Evolutionary conservation across 2,329 filamentous ascomycete species (phyloP).

Genomic region (Myrmaecium sp.): DNA sequence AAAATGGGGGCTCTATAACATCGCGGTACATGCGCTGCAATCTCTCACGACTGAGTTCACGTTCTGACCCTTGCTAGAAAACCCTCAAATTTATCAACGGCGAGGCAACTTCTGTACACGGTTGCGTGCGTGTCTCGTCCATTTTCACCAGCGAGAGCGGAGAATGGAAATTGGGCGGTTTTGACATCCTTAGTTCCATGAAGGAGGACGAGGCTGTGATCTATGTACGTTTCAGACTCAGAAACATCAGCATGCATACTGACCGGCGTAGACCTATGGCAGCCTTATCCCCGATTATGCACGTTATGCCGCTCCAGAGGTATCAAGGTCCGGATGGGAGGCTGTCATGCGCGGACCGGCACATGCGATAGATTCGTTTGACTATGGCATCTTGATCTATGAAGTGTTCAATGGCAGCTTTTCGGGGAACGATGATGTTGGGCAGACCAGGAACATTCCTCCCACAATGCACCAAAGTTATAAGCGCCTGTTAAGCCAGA

Average conservation of each 20-base stretch:
- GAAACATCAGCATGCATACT: conserved; percentile 5
- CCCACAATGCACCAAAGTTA: conserved; percentile 82
- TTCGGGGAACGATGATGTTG: conserved; percentile 57
- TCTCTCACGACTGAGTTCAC: conserved; percentile 4
- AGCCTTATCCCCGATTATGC: conserved; percentile 72
- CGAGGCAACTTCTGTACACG: conserved; percentile 83
- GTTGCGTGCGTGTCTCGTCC: conserved; percentile 67
- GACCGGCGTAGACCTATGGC: conserved; percentile 51
- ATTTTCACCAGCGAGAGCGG: conserved; percentile 91
- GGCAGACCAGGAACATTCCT: conserved; percentile 73
- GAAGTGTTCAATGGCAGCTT: conserved; percentile 88
- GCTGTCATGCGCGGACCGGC: conserved; percentile 68
- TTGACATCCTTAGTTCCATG: conserved; percentile 84
- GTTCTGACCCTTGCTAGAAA: conserved; percentile 33
- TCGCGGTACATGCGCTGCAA: conserved; percentile 43
- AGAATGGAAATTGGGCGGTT: conserved; percentile 92
- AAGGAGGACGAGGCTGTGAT: conserved; percentile 92
- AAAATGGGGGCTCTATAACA: conserved; percentile 84
- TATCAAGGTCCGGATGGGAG: conserved; percentile 81
- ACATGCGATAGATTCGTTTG: conserved; percentile 72
- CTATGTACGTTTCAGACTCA: conserved; percentile 40
- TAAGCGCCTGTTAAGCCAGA: conserved; percentile 72
- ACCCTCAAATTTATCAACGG: conserved; percentile 94
- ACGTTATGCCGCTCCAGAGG: conserved; percentile 73
- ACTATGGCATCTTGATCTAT: conserved; percentile 66